Conservation (phyloP, 2,329 filamentous ascomycete genomes). For the Ophidiomyces ophidiicola region DNA sequence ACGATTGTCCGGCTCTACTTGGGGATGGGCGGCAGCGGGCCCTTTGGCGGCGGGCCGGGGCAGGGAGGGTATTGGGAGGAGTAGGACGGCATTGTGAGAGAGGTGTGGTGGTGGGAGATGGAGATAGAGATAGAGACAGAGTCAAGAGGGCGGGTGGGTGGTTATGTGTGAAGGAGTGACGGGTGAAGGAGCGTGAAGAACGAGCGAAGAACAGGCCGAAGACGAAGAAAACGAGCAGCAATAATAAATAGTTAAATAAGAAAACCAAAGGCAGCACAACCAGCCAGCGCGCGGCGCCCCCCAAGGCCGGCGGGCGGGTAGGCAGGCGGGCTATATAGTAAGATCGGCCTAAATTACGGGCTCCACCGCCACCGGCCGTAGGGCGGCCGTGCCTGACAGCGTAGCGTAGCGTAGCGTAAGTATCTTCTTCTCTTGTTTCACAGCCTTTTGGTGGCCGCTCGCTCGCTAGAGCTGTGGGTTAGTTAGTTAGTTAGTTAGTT, state of each 20-base stretch:
- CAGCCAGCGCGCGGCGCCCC: neutral
- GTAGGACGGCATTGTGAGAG: conserved; percentile 17
- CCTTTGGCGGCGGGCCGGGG: conserved; percentile 17
- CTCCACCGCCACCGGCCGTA: conserved; percentile 5
- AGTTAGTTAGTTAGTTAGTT: too few relatives aligned
- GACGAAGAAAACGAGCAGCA: too few relatives aligned
- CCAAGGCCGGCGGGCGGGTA: conserved; percentile 1
- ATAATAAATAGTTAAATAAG: neutral
- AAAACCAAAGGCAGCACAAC: neutral
- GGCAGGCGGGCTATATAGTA: conserved; percentile 6
- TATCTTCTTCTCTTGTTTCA: too few relatives aligned
- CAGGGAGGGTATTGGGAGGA: conserved; percentile 18
- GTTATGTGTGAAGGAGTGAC: neutral
- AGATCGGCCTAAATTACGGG: conserved; percentile 9
- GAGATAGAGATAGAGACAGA: neutral
- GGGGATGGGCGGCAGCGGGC: conserved; percentile 17
- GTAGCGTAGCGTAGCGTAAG: too few relatives aligned
- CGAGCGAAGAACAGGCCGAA: neutral
- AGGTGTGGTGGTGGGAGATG: neutral
- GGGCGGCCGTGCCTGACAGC: too few relatives aligned
- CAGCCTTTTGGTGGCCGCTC: conserved; percentile 3
- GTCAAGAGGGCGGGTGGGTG: neutral
- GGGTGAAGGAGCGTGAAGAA: neutral
- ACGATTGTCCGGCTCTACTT: conserved; percentile 13
- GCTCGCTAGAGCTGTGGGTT: too few relatives aligned